These are phyloP conservation scores for Neurospora sp. DNA, from an alignment of 495 filamentous ascomycete genomes.

Conservation along the genomic window DNA sequence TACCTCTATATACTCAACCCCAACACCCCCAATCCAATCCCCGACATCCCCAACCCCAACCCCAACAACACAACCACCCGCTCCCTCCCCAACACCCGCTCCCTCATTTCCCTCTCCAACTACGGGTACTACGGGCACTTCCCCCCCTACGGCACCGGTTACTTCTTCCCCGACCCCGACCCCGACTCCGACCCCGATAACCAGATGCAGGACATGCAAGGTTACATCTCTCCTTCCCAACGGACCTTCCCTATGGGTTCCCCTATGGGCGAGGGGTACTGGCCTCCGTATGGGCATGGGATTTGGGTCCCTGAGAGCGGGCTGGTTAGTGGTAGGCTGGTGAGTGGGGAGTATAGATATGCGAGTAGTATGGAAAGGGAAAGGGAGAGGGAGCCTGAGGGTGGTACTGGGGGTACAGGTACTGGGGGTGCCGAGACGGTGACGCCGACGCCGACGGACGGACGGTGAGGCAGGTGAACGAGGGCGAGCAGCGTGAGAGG, in stretches of 20 bases:
- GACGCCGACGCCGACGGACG: no score
- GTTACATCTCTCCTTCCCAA: no score
- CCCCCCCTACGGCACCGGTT: neutral
- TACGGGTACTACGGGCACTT: neutral
- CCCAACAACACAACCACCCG: neutral
- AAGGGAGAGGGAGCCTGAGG: neutral
- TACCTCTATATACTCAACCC: neutral
- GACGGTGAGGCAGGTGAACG: no score
- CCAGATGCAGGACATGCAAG: no score
- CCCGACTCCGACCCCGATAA: no score
- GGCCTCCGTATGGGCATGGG: no score
- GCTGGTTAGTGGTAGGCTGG: no score
- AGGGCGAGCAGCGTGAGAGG: neutral
- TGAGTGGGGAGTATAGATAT: no score
- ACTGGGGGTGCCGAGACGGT: neutral
- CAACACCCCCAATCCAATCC: neutral
- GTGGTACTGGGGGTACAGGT: neutral
- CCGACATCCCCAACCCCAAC: neutral
- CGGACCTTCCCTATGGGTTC: no score
- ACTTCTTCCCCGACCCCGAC: neutral
- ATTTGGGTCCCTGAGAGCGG: no score
- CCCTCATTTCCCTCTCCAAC: neutral
- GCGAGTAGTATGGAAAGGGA: no score
- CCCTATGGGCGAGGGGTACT: no score
- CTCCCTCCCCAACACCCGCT: neutral